phyloP scores from a whole-genome alignment of 257 asterid species.

The Solanum chilense region DNA sequence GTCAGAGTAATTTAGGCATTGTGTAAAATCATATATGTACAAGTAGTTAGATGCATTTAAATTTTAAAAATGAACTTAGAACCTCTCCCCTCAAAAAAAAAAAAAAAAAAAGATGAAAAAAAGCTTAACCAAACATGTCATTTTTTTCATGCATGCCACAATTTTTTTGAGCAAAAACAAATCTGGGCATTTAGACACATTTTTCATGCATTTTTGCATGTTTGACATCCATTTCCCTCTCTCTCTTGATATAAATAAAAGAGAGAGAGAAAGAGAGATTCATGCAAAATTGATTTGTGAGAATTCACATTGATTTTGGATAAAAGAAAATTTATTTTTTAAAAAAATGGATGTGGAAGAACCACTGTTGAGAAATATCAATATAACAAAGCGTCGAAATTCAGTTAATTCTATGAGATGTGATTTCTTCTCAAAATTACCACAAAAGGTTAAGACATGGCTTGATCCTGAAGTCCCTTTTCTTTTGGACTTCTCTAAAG shows the following conservation, averaged over 20 bases:
- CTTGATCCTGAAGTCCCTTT: constrained; percentile 53
- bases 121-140: neutral
- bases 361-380: constrained; percentile 22
- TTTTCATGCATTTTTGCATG: neutral
- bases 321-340: neutral
- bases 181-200: neutral
- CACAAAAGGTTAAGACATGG: constrained; percentile 36
- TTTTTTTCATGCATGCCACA: neutral
- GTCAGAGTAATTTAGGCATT: constrained; percentile 8
- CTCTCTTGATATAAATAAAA: neutral
- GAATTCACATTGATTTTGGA: neutral
- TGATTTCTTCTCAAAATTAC: constrained; percentile 61
- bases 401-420: constrained; percentile 23
- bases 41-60: neutral
- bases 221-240: neutral
- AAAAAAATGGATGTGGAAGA: constrained; percentile 28
- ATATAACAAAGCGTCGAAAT: neutral
- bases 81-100: neutral
- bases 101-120: neutral
- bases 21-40: neutral
- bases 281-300: neutral
- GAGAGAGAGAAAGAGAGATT: neutral
- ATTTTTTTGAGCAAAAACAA: neutral
- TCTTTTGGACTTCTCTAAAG: constrained; percentile 26
- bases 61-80: neutral